These are phyloP conservation scores for Didymella segeticola DNA, from an alignment of 2,329 filamentous ascomycete genomes.

Conservation along the genomic window DNA sequence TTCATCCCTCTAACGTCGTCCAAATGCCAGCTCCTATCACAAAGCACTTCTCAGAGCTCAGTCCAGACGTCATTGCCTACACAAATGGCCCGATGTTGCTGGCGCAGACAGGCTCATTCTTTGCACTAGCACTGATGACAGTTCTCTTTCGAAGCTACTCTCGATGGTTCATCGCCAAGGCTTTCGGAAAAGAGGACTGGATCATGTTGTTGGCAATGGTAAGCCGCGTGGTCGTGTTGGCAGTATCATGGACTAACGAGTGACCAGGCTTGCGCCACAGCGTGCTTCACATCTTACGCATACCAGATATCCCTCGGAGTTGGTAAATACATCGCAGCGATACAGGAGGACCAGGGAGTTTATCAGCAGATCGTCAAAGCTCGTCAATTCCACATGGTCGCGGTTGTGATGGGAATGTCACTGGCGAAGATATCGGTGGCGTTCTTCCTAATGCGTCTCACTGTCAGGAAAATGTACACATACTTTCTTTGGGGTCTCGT, in stretches of 20 bases:
- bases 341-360: slow-evolving; percentile 39
- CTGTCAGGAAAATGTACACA: slow-evolving; percentile 50
- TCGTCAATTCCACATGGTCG: slow-evolving; percentile 53
- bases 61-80: slow-evolving; percentile 38
- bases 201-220: slow-evolving; percentile 53
- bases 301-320: slow-evolving; percentile 56
- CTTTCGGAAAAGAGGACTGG: slow-evolving; percentile 59
- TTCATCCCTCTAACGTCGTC: not conserved
- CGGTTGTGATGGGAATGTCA: slow-evolving; percentile 55
- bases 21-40: not conserved
- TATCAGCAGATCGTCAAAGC: slow-evolving; percentile 50
- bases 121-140: not conserved
- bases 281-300: slow-evolving; percentile 51
- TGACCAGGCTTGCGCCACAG: slow-evolving; percentile 2
- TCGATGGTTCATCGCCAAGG: slow-evolving; percentile 50
- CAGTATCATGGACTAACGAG: not conserved
- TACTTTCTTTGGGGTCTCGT: slow-evolving; percentile 53
- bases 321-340: slow-evolving; percentile 54
- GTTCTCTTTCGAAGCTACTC: not conserved
- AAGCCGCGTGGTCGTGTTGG: slow-evolving; percentile 10
- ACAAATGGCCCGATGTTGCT: slow-evolving; percentile 50
- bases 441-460: slow-evolving; percentile 55
- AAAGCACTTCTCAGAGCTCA: not conserved
- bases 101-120: slow-evolving; percentile 43
- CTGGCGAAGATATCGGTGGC: slow-evolving; percentile 58